These are phyloP conservation scores for Stephanodiscus minutulus DNA, from an alignment of 108 stramenopile species.

Conservation along the genomic window DNA sequence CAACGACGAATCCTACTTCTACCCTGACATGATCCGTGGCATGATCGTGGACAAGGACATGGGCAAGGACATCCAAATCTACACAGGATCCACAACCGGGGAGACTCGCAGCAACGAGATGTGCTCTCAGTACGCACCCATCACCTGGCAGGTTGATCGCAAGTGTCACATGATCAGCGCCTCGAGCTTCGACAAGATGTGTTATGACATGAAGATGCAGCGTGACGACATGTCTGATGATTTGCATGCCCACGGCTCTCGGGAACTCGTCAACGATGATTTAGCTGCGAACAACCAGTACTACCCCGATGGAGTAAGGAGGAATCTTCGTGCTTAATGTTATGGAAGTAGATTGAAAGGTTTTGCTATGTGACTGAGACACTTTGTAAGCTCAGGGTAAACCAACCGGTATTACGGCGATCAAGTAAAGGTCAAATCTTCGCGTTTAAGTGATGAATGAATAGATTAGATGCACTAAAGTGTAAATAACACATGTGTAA, in stretches of 20 bases:
- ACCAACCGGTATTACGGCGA: too few relatives aligned
- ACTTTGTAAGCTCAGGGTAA: too few relatives aligned
- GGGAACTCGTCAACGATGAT: constrained; percentile 53
- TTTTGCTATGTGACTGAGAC: too few relatives aligned
- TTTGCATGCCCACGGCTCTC: constrained; percentile 61
- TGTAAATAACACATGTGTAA: too few relatives aligned
- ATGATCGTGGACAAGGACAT: constrained; percentile 40
- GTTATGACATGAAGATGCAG: constrained; percentile 62
- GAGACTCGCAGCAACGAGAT: constrained; percentile 42
- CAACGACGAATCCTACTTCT: constrained; percentile 51
- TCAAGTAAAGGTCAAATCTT: too few relatives aligned
- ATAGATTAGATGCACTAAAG: too few relatives aligned
- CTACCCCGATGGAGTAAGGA: neutral
- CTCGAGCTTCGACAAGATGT: constrained; percentile 72
- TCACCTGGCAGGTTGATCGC: constrained; percentile 80
- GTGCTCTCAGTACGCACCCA: constrained; percentile 64
- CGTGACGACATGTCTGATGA: constrained; percentile 66
- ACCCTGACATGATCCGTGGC: constrained; percentile 49
- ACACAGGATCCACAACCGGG: constrained; percentile 76
- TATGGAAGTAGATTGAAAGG: too few relatives aligned
- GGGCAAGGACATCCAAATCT: constrained; percentile 55
- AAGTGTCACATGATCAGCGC: constrained; percentile 74
- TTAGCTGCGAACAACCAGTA: constrained; percentile 48
- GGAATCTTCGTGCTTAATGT: constrained; percentile 3
- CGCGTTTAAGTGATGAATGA: too few relatives aligned